These are phyloP conservation scores for Phialocephala subalpina DNA, from an alignment of 2,329 filamentous ascomycete genomes.

Conservation along the genomic window DNA sequence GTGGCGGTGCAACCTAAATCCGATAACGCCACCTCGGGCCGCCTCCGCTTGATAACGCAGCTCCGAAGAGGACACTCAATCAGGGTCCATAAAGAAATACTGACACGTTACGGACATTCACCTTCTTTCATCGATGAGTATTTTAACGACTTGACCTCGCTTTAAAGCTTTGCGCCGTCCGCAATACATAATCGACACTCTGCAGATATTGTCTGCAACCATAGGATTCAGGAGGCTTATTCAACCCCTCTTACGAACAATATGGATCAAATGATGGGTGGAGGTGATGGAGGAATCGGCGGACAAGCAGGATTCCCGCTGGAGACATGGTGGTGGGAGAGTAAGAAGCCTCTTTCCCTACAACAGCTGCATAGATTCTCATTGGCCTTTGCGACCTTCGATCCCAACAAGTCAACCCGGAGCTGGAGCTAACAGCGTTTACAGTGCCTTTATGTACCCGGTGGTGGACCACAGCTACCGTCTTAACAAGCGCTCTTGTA, in stretches of 20 bases:
- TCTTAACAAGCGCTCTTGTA: slow-evolving; percentile 86
- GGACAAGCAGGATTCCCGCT: slow-evolving; percentile 76
- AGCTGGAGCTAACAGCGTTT: slow-evolving; percentile 1
- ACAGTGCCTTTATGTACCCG: slow-evolving; percentile 90
- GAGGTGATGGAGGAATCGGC: slow-evolving; percentile 45
- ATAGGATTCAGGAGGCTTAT: neutral
- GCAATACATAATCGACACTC: neutral
- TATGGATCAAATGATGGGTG: slow-evolving; percentile 47
- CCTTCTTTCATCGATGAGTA: slow-evolving; percentile 7
- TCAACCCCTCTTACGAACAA: slow-evolving; percentile 17
- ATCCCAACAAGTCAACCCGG: neutral
- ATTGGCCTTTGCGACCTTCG: neutral
- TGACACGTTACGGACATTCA: neutral
- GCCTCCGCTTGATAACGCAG: slow-evolving; percentile 6
- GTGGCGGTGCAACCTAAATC: neutral
- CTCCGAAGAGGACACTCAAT: neutral
- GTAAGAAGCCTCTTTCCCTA: neutral
- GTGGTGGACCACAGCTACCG: slow-evolving; percentile 95
- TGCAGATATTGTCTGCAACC: neutral
- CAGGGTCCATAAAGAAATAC: neutral
- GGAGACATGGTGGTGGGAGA: slow-evolving; percentile 97
- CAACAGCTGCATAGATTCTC: neutral
- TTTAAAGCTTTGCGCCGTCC: neutral
- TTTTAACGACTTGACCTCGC: neutral
- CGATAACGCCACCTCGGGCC: slow-evolving; percentile 10